phyloP scores from a whole-genome alignment of 1,139 yeast species.

The Kodamaea alishanica region DNA sequence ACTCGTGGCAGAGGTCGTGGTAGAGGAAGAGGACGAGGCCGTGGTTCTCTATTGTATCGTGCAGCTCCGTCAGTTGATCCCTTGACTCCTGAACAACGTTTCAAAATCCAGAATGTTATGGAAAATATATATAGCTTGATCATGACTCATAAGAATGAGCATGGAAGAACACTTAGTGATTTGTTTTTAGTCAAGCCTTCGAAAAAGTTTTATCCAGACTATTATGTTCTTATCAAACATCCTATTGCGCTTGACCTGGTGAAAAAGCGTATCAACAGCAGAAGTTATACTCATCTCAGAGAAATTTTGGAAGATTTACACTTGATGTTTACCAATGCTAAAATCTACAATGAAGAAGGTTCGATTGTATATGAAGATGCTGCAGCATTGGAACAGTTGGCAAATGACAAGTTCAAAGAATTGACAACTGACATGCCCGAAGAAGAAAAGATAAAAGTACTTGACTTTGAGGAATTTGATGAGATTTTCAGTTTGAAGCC shows the following conservation, averaged over 20 bases:
- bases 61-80: slow-evolving; percentile 40
- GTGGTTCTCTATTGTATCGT: slow-evolving; percentile 27
- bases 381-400: slow-evolving; percentile 53
- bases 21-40: slow-evolving; percentile 20
- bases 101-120: slow-evolving; percentile 38
- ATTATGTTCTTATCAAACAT: slow-evolving; percentile 69
- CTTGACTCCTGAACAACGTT: slow-evolving; percentile 40
- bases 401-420: slow-evolving; percentile 31
- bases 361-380: slow-evolving; percentile 83
- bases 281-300: slow-evolving; percentile 50
- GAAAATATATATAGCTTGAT: slow-evolving; percentile 45
- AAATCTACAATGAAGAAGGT: slow-evolving; percentile 86
- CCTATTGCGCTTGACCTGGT: slow-evolving; percentile 80
- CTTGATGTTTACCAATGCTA: slow-evolving; percentile 78
- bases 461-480: slow-evolving; percentile 52
- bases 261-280: slow-evolving; percentile 53
- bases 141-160: slow-evolving; percentile 41
- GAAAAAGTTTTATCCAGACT: slow-evolving; percentile 76
- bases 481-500: slow-evolving; percentile 43
- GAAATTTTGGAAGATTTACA: slow-evolving; percentile 72
- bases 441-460: slow-evolving; percentile 28
- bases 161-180: slow-evolving; percentile 49
- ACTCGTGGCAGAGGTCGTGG: slow-evolving; percentile 20
- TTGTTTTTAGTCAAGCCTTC: slow-evolving; percentile 70
- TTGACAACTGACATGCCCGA: slow-evolving; percentile 18